Evolutionary conservation across 495 filamentous ascomycete genomes (phyloP), one percentile per base, ranked within the genome.

Genomic region (Xylaria longipes): DNA sequence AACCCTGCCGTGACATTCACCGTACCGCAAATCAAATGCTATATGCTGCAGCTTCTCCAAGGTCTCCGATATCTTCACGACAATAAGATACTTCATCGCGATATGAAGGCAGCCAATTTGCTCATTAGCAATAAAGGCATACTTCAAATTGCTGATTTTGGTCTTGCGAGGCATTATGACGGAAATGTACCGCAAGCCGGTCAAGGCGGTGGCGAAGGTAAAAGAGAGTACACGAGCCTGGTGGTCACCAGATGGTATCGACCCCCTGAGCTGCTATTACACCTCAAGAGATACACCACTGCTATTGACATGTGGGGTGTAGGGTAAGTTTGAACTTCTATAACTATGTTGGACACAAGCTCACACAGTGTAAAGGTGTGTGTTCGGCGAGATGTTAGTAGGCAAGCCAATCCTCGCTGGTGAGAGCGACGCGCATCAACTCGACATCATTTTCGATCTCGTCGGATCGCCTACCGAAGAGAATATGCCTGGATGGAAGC

Each of bases 251-350:
- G 96, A 68, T 99, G 96, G 96, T 99, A 99, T 77, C 87, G 96
- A 35, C 96, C 96, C 70, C 96, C 96, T 15, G 96, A 99, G 84
- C 86, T 99, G 11, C 85, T 99, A 29, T 85, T 99, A 45, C 91
- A 94, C 60, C 86, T 98, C 14, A 91, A 92, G 71, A 87, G 86
- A 69, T 99, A 99, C 78, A 99, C 96, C 41, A 92, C 96, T 29
- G 94, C 96, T 4, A 97, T 99, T 79, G 96, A 99, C 81, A 87
- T 98, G 86, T 99, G 96, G 96, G 96, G 96, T 77, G 95, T 97
- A 75, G 95, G 95, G 92, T 95, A 86, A 84, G 85, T 66, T 66
- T 52, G n/a, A 60, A 17, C 25, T 61, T 56, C 5, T n/a, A 15
- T 39, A 35, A 8, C 17, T 29, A 61, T 54, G 22, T 52, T 35